Conservation (phyloP, 1,284 basidiomycete species). For the Puccinia hordei region DNA sequence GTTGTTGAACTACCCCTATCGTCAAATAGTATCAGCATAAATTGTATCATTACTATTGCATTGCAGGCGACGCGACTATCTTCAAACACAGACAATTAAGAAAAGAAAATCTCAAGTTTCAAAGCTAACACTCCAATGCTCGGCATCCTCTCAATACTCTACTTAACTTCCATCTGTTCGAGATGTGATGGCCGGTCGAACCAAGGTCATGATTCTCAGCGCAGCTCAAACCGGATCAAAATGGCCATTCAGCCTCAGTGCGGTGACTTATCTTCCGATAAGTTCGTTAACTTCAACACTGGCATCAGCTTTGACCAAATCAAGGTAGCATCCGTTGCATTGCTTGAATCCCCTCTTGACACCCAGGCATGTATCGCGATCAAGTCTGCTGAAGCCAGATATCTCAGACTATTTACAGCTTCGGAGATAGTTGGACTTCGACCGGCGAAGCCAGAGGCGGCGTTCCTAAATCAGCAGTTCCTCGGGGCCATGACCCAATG, state of each 20-base stretch:
- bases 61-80: too few species aligned
- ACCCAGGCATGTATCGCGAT: not conserved
- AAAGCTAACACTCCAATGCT: not conserved
- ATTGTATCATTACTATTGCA: too few species aligned
- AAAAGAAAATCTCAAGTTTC: not conserved
- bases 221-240: not conserved
- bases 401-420: slow-evolving; percentile 32
- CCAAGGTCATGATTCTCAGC: too few species aligned
- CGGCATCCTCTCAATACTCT: not conserved
- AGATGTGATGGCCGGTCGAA: not conserved
- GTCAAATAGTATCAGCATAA: not conserved
- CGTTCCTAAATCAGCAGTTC: not conserved
- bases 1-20: too few species aligned
- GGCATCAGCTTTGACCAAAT: slow-evolving; percentile 17
- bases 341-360: not conserved
- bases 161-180: not conserved
- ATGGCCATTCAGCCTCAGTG: slow-evolving; percentile 33
- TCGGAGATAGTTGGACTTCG: slow-evolving; percentile 33
- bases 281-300: slow-evolving; percentile 31
- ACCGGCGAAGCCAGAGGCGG: slow-evolving; percentile 13
- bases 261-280: slow-evolving; percentile 6
- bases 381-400: not conserved
- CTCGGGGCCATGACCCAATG: not conserved
- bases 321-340: not conserved
- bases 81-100: not conserved